Evolutionary conservation across 306 rosid genomes (phyloP).

Genomic region (Inga oerstediana): DNA sequence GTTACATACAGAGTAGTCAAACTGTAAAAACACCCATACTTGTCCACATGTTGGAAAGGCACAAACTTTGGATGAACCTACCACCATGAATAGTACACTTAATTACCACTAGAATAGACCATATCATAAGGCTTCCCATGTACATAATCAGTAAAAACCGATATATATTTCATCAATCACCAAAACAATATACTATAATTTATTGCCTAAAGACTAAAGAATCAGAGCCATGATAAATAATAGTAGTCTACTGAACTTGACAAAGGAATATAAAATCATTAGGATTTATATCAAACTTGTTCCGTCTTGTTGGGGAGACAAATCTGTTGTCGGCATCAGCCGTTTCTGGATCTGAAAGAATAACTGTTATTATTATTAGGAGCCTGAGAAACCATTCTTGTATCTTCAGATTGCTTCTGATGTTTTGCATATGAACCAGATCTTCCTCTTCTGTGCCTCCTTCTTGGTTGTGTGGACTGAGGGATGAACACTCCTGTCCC

Average conservation of each 20-base stretch:
- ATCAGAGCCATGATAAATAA: constrained; percentile 30
- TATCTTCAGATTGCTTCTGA: constrained; percentile 53
- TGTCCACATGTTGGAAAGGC: constrained; percentile 39
- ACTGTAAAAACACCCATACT: constrained; percentile 38
- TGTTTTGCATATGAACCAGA: constrained; percentile 55
- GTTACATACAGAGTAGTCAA: constrained; percentile 10
- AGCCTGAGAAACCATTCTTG: constrained; percentile 57
- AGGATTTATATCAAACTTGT: constrained; percentile 1
- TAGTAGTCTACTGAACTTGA: constrained; percentile 24
- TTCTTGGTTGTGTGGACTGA: constrained; percentile 69
- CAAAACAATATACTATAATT: constrained; percentile 36
- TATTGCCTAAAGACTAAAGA: constrained; percentile 57
- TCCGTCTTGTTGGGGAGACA: background rate
- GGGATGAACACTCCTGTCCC: constrained; percentile 99
- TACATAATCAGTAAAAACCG: constrained; percentile 45
- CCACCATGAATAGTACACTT: constrained; percentile 36
- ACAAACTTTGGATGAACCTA: constrained; percentile 54
- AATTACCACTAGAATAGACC: constrained; percentile 17
- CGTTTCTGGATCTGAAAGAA: constrained; percentile 57
- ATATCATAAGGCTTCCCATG: constrained; percentile 42
- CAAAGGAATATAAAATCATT: constrained; percentile 28
- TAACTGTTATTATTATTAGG: constrained; percentile 40
- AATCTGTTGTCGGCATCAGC: constrained; percentile 39
- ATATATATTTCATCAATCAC: constrained; percentile 26
- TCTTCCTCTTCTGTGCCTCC: constrained; percentile 70